A percentile compares a stretch with the other conserved stretches of the same genome.
Evolutionary conservation across 139 green algal genomes (phyloP).

Genomic region (Closterium sp.): DNA sequence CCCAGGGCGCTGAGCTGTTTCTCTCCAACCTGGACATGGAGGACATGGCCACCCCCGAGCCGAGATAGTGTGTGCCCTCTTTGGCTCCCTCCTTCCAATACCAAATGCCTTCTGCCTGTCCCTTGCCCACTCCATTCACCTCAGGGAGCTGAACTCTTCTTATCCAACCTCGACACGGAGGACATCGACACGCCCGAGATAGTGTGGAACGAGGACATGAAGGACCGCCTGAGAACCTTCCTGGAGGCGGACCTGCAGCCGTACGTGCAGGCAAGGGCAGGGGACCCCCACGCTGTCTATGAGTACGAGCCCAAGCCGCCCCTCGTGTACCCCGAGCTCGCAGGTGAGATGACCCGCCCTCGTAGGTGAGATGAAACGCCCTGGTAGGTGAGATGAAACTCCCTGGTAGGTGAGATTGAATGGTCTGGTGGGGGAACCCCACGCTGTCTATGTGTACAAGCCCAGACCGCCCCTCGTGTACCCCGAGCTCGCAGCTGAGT

Average conservation of each 20-base stretch:
- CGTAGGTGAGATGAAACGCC: constrained; percentile 10
- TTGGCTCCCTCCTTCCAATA: too few species aligned
- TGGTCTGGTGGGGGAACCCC: background rate
- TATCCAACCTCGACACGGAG: constrained; percentile 1
- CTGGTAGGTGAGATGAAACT: background rate
- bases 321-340: constrained; percentile 10
- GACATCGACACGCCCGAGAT: background rate
- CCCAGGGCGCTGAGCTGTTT: background rate
- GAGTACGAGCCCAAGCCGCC: background rate
- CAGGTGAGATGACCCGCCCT: background rate
- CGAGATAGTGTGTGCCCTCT: background rate
- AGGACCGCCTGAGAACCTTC: constrained; percentile 2
- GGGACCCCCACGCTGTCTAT: background rate
- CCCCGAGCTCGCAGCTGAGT: constrained; percentile 16
- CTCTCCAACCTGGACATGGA: background rate
- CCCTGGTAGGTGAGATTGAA: background rate
- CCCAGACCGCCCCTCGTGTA: constrained; percentile 1
- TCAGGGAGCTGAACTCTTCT: background rate
- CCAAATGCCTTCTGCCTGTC: too few species aligned
- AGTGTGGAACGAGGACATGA: constrained; percentile 29
- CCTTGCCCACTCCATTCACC: too few species aligned
- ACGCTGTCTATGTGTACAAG: constrained; percentile 8
- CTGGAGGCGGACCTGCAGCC: constrained; percentile 15
- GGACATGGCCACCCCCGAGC: background rate
- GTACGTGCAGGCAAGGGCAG: constrained; percentile 12